Evolutionary conservation across 2,329 filamentous ascomycete species (phyloP), one percentile per base, ranked within the genome.

Genomic region (Aspergillus novofumigatus): DNA sequence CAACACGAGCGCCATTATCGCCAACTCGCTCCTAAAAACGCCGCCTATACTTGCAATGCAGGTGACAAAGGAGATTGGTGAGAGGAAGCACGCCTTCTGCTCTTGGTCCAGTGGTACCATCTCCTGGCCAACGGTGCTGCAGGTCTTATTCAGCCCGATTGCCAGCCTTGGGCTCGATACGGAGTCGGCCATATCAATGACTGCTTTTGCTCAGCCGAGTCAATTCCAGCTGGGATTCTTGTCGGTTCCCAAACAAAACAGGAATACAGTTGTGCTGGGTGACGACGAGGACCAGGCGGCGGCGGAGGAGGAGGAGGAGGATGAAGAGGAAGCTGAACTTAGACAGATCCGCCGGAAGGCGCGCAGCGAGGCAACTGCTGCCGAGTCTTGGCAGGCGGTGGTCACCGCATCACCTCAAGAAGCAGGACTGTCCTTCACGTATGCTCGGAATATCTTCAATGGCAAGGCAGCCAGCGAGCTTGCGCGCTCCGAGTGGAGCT

Each of bases 401-500:
- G 45, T 73, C 8, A 59, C 66, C 44, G 68, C 69, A 26, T 69
- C 67, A 10, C 74, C 74, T 0, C 51, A 51, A 3, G 63, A 59
- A 17, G 67, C 64, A 3, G 65, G 62, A 6, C n/a, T 77, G 32
- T 62, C 67, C 2, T 52, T 75, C 28, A 70, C 56, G 28, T 77
- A 77, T 58, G 67, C 66, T 4, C 66, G 74, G 9, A 75, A 72
- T 42, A 42, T 77, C 20, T 77, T 77, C 49, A 71, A 69, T 2
- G 69, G 72, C 5, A 69, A 65, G 28, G 55, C 71, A 4, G 62
- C 67, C 3, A 67, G 71, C 49, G 66, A 75, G 11, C 64, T 63
- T 17, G 59, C 67, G 5, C 72, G 65, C 42, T 74, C 74, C 3
- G 73, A 76, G 62, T 77, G 75, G 75, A 77, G 67, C 52, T 67